Percentiles rank a stretch among this genome's conserved stretches.
These are phyloP conservation scores for Rhodotorula sp. DNA, from an alignment of 1,284 basidiomycete genomes.

Conservation along the genomic window DNA sequence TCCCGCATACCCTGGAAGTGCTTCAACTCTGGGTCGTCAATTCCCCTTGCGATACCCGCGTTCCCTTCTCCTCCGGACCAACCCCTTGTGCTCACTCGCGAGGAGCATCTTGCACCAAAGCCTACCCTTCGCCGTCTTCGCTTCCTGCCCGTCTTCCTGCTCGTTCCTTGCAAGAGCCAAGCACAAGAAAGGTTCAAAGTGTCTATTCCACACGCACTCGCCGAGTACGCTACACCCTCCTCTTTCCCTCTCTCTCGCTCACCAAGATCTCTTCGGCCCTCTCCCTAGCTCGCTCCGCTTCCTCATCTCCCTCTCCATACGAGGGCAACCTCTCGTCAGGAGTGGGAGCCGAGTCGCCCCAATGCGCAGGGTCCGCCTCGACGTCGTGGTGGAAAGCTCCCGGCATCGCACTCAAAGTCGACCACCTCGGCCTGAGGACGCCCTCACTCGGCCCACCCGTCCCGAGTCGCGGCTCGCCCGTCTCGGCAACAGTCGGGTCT, in stretches of 20 bases:
- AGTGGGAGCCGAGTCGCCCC: too few species aligned
- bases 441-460: constrained; percentile 41
- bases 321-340: constrained; percentile 19
- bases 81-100: too few species aligned
- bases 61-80: too few species aligned
- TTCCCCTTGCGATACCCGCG: too few species aligned
- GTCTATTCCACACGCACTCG: too few species aligned
- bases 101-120: too few species aligned
- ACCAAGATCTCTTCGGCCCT: constrained; percentile 31
- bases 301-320: constrained; percentile 24
- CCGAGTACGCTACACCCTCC: too few species aligned
- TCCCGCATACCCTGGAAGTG: neutral
- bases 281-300: constrained; percentile 16
- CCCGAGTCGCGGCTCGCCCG: constrained; percentile 38
- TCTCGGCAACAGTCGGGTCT: constrained; percentile 43
- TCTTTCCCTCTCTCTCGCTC: constrained; percentile 26
- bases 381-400: neutral
- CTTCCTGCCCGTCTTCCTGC: neutral
- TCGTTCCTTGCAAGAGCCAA: neutral
- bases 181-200: neutral
- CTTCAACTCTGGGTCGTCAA: neutral
- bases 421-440: constrained; percentile 9
- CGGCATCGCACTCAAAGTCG: neutral
- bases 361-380: too few species aligned
- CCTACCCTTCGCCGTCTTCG: too few species aligned